Base-by-base conservation (phyloP, 2,329 filamentous ascomycete genomes). In the Pestalotiopsis sp. region DNA sequence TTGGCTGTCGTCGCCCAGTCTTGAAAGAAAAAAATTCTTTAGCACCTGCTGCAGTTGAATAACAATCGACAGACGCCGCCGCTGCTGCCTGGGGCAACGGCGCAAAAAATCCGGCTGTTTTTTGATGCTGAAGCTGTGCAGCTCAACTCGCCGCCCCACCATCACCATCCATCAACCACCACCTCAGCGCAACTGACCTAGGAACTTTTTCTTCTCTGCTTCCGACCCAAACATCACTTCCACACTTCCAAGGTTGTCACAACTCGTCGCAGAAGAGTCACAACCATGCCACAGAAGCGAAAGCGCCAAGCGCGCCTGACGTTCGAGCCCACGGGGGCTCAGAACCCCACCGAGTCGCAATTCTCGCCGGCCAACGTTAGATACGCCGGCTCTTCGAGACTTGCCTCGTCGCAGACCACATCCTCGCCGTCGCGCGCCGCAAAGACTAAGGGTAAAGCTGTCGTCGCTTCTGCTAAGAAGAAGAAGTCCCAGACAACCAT, bases 241-340 rank as follows among this genome's bases (percentile, higher is more conserved):
- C 31, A 31, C 31, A 9, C 31, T 31, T 31, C 31, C 31, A 31
- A 31, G 31, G 31, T 9, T 31, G 31, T 31, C 6, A 9, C 31
- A 9, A 31, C 31, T 31, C 31, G 31, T 31, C 7, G 7, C 31
- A 7, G 7, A 31, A 31, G 31, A 31, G 31, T 31, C 7, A 31
- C 31, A 66, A 57, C 59, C 77, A 77, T 75, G 68, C 73, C 27
- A 67, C 72, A 71, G 41, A 70, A 75, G 69, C 69, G 73, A 64
- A 72, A 74, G 68, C 71, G 67, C 23, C 78, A 79, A 59, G 71
- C 76, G 13, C 73, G 71, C 66, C 74, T 80, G 63, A 75, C 74
- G 5, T 79, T 80, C 36, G 77, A 80, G 71, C 71, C 77, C 12
- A 72, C 73, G 7, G 70, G 65, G 25, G 68, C 69, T 6, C 69